phyloP scores from a whole-genome alignment of 208 protist species.

The Naegleria fowleri region DNA sequence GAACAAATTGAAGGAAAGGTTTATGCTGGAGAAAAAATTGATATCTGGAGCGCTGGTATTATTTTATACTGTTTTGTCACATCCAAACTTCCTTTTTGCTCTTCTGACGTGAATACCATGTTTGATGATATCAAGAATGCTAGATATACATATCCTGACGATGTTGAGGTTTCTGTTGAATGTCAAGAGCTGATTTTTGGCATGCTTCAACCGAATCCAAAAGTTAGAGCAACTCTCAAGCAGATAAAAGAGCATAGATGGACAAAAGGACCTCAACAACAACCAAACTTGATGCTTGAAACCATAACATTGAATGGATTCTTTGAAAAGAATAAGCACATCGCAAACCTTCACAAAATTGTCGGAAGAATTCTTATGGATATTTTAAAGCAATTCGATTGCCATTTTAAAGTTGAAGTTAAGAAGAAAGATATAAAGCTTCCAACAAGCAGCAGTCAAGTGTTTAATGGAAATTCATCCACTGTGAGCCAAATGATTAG shows the following conservation, averaged over 20 bases:
- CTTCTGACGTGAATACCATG: neutral
- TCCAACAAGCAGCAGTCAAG: neutral
- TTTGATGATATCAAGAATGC: constrained; percentile 11
- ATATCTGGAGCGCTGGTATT: constrained; percentile 30
- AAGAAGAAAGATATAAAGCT: neutral
- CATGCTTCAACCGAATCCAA: neutral
- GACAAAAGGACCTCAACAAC: neutral
- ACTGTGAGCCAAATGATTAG: neutral
- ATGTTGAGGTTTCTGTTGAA: neutral
- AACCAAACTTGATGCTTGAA: neutral
- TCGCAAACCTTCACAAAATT: neutral
- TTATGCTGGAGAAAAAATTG: constrained; percentile 25
- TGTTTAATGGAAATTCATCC: neutral
- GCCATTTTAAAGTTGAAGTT: neutral
- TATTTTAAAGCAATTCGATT: neutral
- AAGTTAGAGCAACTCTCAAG: neutral
- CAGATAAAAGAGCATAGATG: constrained; percentile 3
- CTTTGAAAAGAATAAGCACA: neutral
- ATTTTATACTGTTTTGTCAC: constrained; percentile 26
- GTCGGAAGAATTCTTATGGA: neutral
- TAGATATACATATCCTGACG: neutral
- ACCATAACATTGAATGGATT: neutral
- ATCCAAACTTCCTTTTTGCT: neutral
- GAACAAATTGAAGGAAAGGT: constrained; percentile 33
- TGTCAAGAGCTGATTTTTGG: neutral